Conservation (phyloP, 2,329 filamentous ascomycete species). For the Paecilomyces variotii region DNA sequence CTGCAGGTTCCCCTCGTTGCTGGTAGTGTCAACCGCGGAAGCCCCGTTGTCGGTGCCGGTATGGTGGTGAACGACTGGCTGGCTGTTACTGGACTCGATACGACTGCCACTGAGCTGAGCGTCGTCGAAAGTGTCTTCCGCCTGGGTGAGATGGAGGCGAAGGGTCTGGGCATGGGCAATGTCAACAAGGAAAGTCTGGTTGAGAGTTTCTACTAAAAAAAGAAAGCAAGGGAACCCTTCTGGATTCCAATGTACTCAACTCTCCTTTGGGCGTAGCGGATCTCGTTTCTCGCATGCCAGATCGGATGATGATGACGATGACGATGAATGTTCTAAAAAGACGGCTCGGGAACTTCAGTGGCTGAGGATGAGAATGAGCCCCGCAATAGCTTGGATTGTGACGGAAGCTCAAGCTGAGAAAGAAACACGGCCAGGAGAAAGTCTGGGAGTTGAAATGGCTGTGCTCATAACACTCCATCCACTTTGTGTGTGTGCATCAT, state of each 20-base stretch:
- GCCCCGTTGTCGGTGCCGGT: conserved; percentile 87
- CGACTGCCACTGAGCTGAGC: conserved; percentile 93
- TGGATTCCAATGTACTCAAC: conserved; percentile 5
- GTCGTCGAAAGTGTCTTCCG: conserved; percentile 96
- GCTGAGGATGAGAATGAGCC: background rate
- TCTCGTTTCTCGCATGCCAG: background rate
- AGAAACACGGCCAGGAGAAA: no score
- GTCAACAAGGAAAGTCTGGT: conserved; percentile 94
- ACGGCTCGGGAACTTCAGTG: background rate
- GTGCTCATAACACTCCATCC: no score
- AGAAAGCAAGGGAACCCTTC: conserved; percentile 4
- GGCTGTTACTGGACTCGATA: conserved; percentile 86
- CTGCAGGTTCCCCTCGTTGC: conserved; percentile 94
- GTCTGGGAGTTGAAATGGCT: no score
- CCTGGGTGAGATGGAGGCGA: conserved; percentile 67
- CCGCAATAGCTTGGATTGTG: background rate
- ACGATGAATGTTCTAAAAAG: background rate
- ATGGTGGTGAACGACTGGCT: conserved; percentile 99
- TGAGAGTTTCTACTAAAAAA: conserved; percentile 85
- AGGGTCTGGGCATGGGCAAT: conserved; percentile 50
- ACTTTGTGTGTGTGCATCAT: no score
- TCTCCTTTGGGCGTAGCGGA: conserved; percentile 5
- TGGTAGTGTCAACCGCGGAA: conserved; percentile 86
- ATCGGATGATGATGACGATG: background rate
- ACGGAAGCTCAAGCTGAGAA: background rate